These are phyloP conservation scores for Botrytis pseudocinerea DNA, from an alignment of 2,329 filamentous ascomycete species.

Conservation along the genomic window DNA sequence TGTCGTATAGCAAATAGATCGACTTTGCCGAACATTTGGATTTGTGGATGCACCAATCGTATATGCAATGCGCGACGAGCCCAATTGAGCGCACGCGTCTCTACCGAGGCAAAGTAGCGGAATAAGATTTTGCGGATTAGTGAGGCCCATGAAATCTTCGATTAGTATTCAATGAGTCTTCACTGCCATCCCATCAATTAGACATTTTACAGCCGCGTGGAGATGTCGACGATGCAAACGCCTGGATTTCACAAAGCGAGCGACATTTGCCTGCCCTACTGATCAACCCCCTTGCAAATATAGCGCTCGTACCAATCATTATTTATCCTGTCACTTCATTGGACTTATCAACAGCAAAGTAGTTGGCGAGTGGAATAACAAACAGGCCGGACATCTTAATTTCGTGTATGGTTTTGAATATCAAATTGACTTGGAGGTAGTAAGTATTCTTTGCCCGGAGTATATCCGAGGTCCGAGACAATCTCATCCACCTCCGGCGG, in stretches of 20 bases:
- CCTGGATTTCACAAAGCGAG: too few species aligned
- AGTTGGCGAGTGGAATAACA: background rate
- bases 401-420: background rate
- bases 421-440: background rate
- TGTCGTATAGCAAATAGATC: background rate
- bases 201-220: background rate
- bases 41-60: background rate
- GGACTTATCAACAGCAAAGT: background rate
- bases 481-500: background rate
- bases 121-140: background rate
- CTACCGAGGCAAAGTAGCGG: background rate
- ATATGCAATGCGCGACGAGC: background rate
- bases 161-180: too few species aligned
- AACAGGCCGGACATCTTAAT: background rate
- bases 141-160: too few species aligned
- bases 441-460: background rate
- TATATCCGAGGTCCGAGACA: slow-evolving; percentile 1
- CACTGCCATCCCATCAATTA: too few species aligned
- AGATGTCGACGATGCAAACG: too few species aligned
- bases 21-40: background rate
- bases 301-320: background rate
- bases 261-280: background rate
- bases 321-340: background rate
- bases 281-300: background rate
- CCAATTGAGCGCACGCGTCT: background rate